Evolutionary conservation across 1,284 basidiomycete species (phyloP).

Genomic region (Cerioporus squamosus): DNA sequence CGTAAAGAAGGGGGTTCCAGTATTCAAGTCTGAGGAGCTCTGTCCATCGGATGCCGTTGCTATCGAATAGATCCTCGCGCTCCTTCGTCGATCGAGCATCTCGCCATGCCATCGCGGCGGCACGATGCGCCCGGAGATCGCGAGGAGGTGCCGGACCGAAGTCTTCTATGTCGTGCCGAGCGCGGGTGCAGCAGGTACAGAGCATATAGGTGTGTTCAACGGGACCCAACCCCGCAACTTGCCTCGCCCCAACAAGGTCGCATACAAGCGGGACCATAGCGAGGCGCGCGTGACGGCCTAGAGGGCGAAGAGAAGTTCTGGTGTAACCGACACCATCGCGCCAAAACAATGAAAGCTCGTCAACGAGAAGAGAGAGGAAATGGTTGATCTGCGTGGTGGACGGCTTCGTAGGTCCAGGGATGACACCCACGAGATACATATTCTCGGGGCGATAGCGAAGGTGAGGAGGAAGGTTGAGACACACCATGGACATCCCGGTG

Average conservation of each 20-base stretch:
- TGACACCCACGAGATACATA: conserved; percentile 34
- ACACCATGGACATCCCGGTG: conserved; percentile 29
- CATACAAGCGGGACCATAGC: conserved; percentile 35
- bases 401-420: conserved; percentile 43
- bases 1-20: conserved; percentile 34
- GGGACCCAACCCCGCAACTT: conserved; percentile 38
- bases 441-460: conserved; percentile 33
- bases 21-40: conserved; percentile 36
- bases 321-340: conserved; percentile 33
- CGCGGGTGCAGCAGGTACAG: conserved; percentile 34
- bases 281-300: conserved; percentile 30
- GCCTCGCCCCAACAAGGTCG: conserved; percentile 40
- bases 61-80: conserved; percentile 23
- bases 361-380: conserved; percentile 38
- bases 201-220: conserved; percentile 19
- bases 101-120: conserved; percentile 30
- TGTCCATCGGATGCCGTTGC: conserved; percentile 31
- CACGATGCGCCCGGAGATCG: conserved; percentile 29
- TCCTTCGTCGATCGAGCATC: conserved; percentile 9
- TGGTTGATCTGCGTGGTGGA: conserved; percentile 38
- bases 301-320: conserved; percentile 28
- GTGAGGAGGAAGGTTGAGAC: conserved; percentile 33
- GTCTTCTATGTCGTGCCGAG: too few relatives aligned
- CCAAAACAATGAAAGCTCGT: conserved; percentile 38
- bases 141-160: too few relatives aligned